Evolutionary conservation across 305 asterid species (phyloP).

Genomic region (Striga hermonthica): DNA sequence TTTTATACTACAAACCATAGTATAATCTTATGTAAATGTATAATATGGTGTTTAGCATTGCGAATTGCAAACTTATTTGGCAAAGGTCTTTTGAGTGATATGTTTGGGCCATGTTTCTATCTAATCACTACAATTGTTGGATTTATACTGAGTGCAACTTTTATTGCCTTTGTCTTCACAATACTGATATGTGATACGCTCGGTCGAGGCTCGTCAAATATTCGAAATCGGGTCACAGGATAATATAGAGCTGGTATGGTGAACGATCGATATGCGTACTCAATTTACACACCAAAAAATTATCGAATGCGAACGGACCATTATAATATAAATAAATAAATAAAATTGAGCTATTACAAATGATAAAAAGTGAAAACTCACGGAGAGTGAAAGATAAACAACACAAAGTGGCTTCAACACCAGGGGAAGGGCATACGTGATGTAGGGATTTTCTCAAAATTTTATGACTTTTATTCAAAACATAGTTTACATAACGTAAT

Average conservation of each 20-base stretch:
- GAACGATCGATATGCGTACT: neutral
- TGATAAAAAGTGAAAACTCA: conserved; percentile 34
- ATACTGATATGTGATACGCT: conserved; percentile 70
- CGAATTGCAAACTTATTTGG: neutral
- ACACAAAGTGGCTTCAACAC: conserved; percentile 75
- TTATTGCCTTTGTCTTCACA: conserved; percentile 85
- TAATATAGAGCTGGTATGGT: conserved; percentile 73
- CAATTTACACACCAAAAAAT: no score
- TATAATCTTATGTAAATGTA: no score
- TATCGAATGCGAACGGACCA: no score
- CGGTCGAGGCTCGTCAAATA: conserved; percentile 58
- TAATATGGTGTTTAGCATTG: no score
- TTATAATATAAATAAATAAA: neutral
- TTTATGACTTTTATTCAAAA: conserved; percentile 90
- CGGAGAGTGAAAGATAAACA: conserved; percentile 69
- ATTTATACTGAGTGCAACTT: conserved; percentile 91
- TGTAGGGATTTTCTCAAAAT: conserved; percentile 89
- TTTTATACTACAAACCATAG: no score
- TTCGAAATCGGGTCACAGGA: conserved; percentile 64
- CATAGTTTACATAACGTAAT: conserved; percentile 71
- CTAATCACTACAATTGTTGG: conserved; percentile 82
- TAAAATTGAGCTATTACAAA: neutral
- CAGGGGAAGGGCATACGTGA: conserved; percentile 64
- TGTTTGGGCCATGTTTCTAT: conserved; percentile 74
- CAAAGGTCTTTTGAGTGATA: conserved; percentile 2